Base-by-base conservation (phyloP, 768 basidiomycete species). In the Gloeopeniophorella convolvens region DNA sequence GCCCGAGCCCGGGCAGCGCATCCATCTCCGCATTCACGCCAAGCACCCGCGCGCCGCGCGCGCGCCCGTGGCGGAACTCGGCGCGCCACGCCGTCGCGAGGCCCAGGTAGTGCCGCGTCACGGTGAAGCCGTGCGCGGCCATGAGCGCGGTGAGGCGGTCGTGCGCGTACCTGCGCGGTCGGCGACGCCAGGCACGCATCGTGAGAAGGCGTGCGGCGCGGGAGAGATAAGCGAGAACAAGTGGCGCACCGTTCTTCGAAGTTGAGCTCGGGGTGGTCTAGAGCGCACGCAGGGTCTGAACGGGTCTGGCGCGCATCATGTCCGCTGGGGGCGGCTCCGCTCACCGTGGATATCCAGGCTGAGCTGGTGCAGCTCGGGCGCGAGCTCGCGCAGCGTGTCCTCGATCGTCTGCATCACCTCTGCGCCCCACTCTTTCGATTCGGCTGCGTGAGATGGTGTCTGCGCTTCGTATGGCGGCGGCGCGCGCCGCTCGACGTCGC, bases 21-120 rank as follows among this genome's bases (percentile, higher is more conserved):
- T 76, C 70, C 84, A 86, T 87, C 66, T 89, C 89, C 13, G 86
- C 80, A 65, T 91, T 89, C 55, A 90, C 67, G 7, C 89, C 88
- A 39, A 90, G 76, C 9, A 84, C 82, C 26, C 77, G 78, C 30
- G 59, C 52, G 21, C 80, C 78, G 55, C 79, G 75, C 31, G n/a
- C n/a, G n/a, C n/a, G n/a, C n/a, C n/a, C n/a, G n/a, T n/a, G n/a
- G n/a, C 70, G 70, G 64, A 74, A 89, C 59, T 82, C 83, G 2
- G 89, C 89, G 46, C 77, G 72, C 83, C 86, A 91, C 3, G 89
- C 88, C 20, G 88, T 90, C 12, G 75, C 63, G 3, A 91, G 72
- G 13, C 78, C 81, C 42, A 83, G 75, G 59, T 89, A 87, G 59
- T 81, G 79, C 43, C 67, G 71, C 3, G 81, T 88, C 20, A 89